Conservation (phyloP, 2,329 filamentous ascomycete species). For the Apiospora malaysiana region DNA sequence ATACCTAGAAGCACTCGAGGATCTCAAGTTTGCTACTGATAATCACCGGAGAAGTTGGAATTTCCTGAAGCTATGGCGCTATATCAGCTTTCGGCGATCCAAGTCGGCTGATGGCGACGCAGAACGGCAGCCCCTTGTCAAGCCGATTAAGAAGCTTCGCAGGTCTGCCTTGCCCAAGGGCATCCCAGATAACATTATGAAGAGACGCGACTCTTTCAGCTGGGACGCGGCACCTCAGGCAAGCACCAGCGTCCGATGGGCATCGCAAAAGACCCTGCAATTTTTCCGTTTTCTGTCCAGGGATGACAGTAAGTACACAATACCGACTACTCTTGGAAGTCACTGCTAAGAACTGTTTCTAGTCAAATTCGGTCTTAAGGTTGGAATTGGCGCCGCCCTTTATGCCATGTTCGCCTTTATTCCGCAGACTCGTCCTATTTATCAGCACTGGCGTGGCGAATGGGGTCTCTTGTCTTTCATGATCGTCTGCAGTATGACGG, state of each 20-base stretch:
- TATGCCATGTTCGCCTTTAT: slow-evolving; percentile 92
- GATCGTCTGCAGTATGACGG: slow-evolving; percentile 98
- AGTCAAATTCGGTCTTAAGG: slow-evolving; percentile 85
- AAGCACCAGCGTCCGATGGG: slow-evolving; percentile 44
- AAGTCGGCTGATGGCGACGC: slow-evolving; percentile 42
- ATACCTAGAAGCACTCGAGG: slow-evolving; percentile 84
- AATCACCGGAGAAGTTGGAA: slow-evolving; percentile 71
- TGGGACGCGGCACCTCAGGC: slow-evolving; percentile 61
- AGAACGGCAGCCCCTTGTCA: slow-evolving; percentile 47
- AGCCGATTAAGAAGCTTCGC: slow-evolving; percentile 53
- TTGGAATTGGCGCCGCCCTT: slow-evolving; percentile 85
- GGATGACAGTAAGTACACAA: slow-evolving; percentile 55
- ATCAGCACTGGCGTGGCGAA: slow-evolving; percentile 89
- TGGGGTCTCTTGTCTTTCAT: slow-evolving; percentile 98
- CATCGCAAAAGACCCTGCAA: slow-evolving; percentile 53
- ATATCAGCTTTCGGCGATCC: slow-evolving; percentile 37
- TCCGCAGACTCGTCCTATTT: slow-evolving; percentile 76
- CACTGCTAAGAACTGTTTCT: slow-evolving; percentile 31
- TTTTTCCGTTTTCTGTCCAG: slow-evolving; percentile 55
- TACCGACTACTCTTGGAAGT: background rate
- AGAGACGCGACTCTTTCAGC: slow-evolving; percentile 57
- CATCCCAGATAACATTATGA: slow-evolving; percentile 59
- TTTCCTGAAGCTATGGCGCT: slow-evolving; percentile 84
- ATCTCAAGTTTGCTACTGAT: slow-evolving; percentile 76
- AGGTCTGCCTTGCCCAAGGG: slow-evolving; percentile 62